Base-by-base conservation (phyloP, 129 eudicot species). In the Kitagawia praeruptora region DNA sequence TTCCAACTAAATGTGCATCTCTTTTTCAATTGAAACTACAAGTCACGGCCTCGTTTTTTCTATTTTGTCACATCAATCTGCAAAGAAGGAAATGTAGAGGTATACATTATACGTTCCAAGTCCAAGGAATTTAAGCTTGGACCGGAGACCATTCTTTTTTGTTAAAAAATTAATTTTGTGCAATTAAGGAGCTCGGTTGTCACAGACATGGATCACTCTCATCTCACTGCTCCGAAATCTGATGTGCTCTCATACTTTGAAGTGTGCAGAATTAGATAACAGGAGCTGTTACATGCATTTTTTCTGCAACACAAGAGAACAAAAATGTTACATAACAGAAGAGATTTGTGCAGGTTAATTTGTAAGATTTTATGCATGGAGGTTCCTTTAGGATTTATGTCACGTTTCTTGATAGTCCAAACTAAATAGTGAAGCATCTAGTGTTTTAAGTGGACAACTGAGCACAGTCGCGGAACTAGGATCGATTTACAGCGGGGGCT, bases 61-160 rank as follows among this genome's bases (percentile, higher is more conserved):
- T 34, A 34, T 34, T 34, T 34, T 34, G 37, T 34, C 37, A 34
- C 37, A 34, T 34, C 37, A 34, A 2, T 34, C 34, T 31, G 34
- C 34, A 31, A 1, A 34, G 37, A 34, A 34, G 37, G 37, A 34
- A 34, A 34, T 34, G 37, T 34, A 34, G 37, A 34, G 37, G 37
- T 34, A 34, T 34, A 34, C 37, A 34, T 34, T 34, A 34, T 93
- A 84, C 82, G 81, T 88, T 71, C 72, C 87, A 51, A 84, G 98
- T 71, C 72, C 87, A 51, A 84, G 98, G 79, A 83, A 87, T 69
- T 86, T 91, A 83, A 77, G 67, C 77, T 87, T 93, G 89, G 98
- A 93, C 79, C 89, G 98, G 94, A 91, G 90, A 91, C 79, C 12
- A 14, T 23, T 31, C 34, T 81, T 75, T 27, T 51, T 3, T 25